Evolutionary conservation across 306 rosid genomes (phyloP).

Genomic region (Cucurbita argyrosperma): DNA sequence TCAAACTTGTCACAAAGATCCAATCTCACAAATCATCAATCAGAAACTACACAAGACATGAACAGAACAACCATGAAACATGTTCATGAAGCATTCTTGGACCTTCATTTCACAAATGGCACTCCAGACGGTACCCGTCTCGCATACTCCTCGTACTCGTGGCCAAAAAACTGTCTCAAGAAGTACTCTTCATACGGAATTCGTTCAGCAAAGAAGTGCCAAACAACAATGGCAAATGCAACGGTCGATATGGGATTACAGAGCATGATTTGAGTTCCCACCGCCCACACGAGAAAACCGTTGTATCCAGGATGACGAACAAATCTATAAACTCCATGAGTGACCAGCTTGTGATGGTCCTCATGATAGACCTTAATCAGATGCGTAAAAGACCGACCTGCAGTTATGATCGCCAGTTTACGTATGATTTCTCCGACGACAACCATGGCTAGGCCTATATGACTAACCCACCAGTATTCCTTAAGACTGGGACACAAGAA

Average conservation of each 20-base stretch:
- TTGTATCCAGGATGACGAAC: constrained; percentile 79
- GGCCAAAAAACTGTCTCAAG: constrained; percentile 64
- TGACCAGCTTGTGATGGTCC: constrained; percentile 46
- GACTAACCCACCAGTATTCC: constrained; percentile 56
- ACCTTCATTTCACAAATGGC: constrained; percentile 47
- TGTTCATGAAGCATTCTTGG: background rate
- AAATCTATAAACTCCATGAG: constrained; percentile 55
- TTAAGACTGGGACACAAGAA: constrained; percentile 45
- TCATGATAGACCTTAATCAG: constrained; percentile 36
- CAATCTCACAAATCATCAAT: too few relatives aligned
- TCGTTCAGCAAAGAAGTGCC: constrained; percentile 38
- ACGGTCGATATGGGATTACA: constrained; percentile 70
- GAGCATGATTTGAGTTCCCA: constrained; percentile 87
- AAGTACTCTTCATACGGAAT: constrained; percentile 76
- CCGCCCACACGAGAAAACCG: constrained; percentile 77
- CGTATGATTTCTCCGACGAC: constrained; percentile 59
- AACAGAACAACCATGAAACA: background rate
- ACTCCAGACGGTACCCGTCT: constrained; percentile 52
- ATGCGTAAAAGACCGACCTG: constrained; percentile 71
- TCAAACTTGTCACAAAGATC: too few relatives aligned
- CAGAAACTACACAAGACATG: too few relatives aligned
- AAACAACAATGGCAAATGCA: constrained; percentile 52
- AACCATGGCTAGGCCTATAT: constrained; percentile 48
- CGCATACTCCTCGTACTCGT: constrained; percentile 46
- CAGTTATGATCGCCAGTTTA: constrained; percentile 60